phyloP scores from a whole-genome alignment of 805 yeast genomes.

The Zygotorulaspora chibaensis region DNA sequence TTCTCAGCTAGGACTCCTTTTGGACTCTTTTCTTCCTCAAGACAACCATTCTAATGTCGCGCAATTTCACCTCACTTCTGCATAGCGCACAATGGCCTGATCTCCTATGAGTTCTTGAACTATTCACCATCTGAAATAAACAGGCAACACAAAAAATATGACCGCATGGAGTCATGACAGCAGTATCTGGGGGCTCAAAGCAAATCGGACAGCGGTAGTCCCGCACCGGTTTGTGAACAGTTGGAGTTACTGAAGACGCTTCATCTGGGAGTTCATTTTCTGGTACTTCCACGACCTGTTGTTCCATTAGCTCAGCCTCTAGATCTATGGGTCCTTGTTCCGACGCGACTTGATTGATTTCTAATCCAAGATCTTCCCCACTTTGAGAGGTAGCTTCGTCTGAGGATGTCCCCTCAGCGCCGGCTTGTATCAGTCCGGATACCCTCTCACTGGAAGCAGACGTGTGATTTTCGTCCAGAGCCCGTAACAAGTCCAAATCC shows the following conservation, averaged over 20 bases:
- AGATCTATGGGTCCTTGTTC: slow-evolving; percentile 14
- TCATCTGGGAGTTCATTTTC: slow-evolving; percentile 33
- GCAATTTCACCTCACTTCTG: slow-evolving; percentile 35
- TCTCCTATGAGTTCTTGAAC: slow-evolving; percentile 38
- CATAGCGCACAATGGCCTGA: slow-evolving; percentile 44
- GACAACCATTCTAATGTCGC: slow-evolving; percentile 30
- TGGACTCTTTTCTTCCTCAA: slow-evolving; percentile 31
- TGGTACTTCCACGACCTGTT: slow-evolving; percentile 39
- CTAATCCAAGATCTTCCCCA: slow-evolving; percentile 5
- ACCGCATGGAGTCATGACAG: slow-evolving; percentile 53
- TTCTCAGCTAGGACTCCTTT: slow-evolving; percentile 4
- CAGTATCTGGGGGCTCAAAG: slow-evolving; percentile 47
- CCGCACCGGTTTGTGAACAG: slow-evolving; percentile 30
- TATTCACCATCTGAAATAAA: slow-evolving; percentile 46
- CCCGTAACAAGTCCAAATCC: slow-evolving; percentile 9
- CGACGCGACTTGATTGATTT: slow-evolving; percentile 5
- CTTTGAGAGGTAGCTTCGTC: slow-evolving; percentile 7
- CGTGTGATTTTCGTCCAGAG: slow-evolving; percentile 10
- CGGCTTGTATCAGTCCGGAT: neutral
- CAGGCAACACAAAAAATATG: slow-evolving; percentile 55
- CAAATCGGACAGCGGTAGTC: slow-evolving; percentile 51
- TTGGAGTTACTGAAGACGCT: slow-evolving; percentile 15
- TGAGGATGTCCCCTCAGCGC: slow-evolving; percentile 2
- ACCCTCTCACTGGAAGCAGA: slow-evolving; percentile 11
- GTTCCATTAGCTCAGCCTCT: slow-evolving; percentile 32